phyloP scores from a whole-genome alignment of 2,329 filamentous ascomycete species.

The Fusarium sp. region DNA sequence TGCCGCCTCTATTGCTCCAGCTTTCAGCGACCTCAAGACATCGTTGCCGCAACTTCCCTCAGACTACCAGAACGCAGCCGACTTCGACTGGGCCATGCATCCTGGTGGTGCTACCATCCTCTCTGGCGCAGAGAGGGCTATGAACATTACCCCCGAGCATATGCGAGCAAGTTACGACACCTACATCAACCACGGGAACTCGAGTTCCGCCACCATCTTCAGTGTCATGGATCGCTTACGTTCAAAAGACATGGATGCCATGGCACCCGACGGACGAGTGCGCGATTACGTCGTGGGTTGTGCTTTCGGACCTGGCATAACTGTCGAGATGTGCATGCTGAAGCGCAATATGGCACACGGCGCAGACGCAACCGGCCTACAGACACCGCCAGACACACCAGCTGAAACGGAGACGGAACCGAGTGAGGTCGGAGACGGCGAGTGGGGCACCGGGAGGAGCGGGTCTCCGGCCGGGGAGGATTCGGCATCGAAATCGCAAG shows the following conservation, averaged over 20 bases:
- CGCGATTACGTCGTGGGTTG: constrained; percentile 75
- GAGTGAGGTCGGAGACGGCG: constrained; percentile 62
- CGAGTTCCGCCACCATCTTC: constrained; percentile 78
- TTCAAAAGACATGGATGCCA: constrained; percentile 70
- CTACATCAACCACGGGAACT: constrained; percentile 78
- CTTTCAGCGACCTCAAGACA: constrained; percentile 69
- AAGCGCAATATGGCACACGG: constrained; percentile 58
- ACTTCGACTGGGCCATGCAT: constrained; percentile 83
- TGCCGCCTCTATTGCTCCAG: constrained; percentile 64
- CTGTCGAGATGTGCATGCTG: constrained; percentile 78
- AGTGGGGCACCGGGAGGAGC: constrained; percentile 34
- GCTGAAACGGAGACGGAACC: constrained; percentile 68
- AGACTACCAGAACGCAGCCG: constrained; percentile 61
- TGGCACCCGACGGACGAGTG: constrained; percentile 64
- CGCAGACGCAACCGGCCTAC: constrained; percentile 55
- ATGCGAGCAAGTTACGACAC: constrained; percentile 79
- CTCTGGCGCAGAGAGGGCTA: constrained; percentile 70
- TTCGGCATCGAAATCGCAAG: constrained; percentile 18
- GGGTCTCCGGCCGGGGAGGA: constrained; percentile 31
- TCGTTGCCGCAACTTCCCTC: constrained; percentile 62
- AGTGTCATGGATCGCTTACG: constrained; percentile 75
- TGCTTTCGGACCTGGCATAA: constrained; percentile 79
- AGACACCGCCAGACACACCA: constrained; percentile 70
- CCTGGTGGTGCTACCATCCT: constrained; percentile 78
- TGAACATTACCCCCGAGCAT: constrained; percentile 73